Percentiles rank a stretch among this genome's conserved stretches.
Evolutionary conservation across 345 rosid species (phyloP).

Genomic region (Lenwebbia sp.): DNA sequence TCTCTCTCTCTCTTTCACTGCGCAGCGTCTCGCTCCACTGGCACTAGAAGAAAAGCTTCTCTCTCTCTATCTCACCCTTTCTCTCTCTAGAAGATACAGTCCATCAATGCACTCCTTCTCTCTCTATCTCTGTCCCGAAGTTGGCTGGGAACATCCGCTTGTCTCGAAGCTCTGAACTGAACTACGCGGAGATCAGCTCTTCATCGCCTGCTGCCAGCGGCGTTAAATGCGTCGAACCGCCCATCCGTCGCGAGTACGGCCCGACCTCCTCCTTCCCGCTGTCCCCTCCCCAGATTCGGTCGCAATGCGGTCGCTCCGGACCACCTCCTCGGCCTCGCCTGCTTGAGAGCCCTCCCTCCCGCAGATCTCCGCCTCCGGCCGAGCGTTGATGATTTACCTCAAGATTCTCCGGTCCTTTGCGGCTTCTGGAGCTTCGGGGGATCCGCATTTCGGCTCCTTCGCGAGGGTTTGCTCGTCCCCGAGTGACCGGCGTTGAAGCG

Average conservation of each 20-base stretch:
- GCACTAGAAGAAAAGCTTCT: not conserved
- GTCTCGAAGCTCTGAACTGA: not conserved
- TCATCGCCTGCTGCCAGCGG: not conserved
- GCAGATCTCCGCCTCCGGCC: not conserved
- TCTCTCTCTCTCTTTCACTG: not conserved
- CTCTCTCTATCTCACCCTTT: not conserved
- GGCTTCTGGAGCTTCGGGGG: not conserved
- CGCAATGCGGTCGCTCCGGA: not conserved
- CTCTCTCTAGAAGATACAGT: not conserved
- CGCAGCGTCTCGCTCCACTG: not conserved
- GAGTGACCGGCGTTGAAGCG: not conserved
- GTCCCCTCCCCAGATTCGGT: not conserved
- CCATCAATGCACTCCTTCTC: not conserved
- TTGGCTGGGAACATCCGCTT: not conserved
- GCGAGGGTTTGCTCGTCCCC: not conserved
- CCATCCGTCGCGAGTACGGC: not conserved
- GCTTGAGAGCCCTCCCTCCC: not conserved
- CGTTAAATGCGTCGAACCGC: not conserved
- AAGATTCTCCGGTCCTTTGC: slow-evolving; percentile 19
- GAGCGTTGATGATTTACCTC: slow-evolving; percentile 20
- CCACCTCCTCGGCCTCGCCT: not conserved
- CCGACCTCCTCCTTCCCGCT: not conserved
- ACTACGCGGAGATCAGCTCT: not conserved
- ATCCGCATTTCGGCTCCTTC: not conserved
- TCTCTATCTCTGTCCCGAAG: not conserved